A percentile compares a stretch with the other conserved stretches of the same genome.
phyloP scores from a whole-genome alignment of 208 protist species.

The Leishmania guyanensis region DNA sequence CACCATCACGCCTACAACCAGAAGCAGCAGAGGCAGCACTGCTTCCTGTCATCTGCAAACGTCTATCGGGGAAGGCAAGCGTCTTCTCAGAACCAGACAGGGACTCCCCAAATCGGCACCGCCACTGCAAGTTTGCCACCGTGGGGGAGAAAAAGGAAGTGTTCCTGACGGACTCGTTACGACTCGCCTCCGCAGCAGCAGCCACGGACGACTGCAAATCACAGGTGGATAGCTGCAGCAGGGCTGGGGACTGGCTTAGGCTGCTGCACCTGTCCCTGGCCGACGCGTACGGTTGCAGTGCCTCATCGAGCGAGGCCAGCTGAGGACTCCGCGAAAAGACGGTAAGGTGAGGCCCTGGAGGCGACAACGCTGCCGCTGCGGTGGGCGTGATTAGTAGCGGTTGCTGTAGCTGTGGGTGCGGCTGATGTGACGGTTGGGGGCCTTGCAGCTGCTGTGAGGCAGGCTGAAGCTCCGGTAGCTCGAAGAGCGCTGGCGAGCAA shows the following conservation, averaged over 20 bases:
- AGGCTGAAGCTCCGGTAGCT: neutral
- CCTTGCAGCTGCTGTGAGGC: neutral
- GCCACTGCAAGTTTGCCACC: constrained; percentile 15
- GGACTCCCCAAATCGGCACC: constrained; percentile 14
- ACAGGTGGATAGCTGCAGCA: neutral
- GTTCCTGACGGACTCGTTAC: neutral
- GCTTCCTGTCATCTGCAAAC: neutral
- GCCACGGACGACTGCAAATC: neutral
- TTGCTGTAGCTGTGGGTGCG: neutral
- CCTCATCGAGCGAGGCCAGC: neutral
- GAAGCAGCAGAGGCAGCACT: neutral
- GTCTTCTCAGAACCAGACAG: neutral
- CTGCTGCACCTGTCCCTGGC: neutral
- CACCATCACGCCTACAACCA: neutral
- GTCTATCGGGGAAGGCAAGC: constrained; percentile 2
- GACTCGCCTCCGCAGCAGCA: constrained; percentile 3
- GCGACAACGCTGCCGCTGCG: neutral
- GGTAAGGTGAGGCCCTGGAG: neutral
- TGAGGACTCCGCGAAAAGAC: neutral
- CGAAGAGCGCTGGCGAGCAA: constrained; percentile 20
- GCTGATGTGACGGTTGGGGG: neutral
- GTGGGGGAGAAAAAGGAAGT: constrained; percentile 28
- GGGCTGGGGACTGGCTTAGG: neutral
- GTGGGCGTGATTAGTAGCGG: neutral
- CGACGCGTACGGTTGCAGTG: neutral